Evolutionary conservation across 257 asterid species (phyloP).

Genomic region (Lavandula angustifolia): DNA sequence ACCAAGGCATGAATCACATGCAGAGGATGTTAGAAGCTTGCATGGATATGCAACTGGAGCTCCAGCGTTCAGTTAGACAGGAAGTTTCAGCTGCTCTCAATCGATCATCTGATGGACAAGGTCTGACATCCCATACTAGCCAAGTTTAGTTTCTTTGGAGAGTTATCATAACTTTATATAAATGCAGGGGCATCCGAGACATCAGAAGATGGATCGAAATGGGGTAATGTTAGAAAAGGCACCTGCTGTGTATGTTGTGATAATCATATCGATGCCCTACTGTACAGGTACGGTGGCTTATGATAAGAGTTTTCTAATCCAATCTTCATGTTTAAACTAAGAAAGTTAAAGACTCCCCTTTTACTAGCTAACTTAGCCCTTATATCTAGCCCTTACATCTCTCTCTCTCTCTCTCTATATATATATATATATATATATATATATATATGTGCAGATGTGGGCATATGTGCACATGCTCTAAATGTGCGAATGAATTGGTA

Average conservation of each 20-base stretch:
- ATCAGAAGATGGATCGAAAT: conserved; percentile 82
- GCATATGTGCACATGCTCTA: conserved; percentile 99
- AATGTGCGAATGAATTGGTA: conserved; percentile 88
- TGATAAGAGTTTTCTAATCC: background rate
- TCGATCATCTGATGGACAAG: conserved; percentile 79
- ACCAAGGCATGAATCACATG: conserved; percentile 98
- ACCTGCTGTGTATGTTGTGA: conserved; percentile 98
- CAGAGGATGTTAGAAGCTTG: conserved; percentile 98
- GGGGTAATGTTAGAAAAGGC: conserved; percentile 88
- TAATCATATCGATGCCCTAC: conserved; percentile 76
- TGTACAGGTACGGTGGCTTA: conserved; percentile 73
- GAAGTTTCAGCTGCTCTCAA: conserved; percentile 99
- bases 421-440: no score
- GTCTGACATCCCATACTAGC: conserved; percentile 37
- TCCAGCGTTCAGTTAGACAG: conserved; percentile 95
- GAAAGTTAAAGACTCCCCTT: background rate
- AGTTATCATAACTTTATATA: background rate
- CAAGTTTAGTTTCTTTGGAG: background rate
- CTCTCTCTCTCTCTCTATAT: no score
- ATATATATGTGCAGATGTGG: conserved; percentile 65
- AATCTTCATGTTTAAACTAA: background rate
- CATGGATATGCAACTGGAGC: conserved; percentile 99
- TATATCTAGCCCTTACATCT: background rate
- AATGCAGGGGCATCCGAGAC: conserved; percentile 61
- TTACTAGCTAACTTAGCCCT: conserved; percentile 2